A percentile compares a stretch with the other conserved stretches of the same genome.
These are phyloP conservation scores for Annona squamosa DNA, from an alignment of 164 flowering plant genomes.

Conservation along the genomic window DNA sequence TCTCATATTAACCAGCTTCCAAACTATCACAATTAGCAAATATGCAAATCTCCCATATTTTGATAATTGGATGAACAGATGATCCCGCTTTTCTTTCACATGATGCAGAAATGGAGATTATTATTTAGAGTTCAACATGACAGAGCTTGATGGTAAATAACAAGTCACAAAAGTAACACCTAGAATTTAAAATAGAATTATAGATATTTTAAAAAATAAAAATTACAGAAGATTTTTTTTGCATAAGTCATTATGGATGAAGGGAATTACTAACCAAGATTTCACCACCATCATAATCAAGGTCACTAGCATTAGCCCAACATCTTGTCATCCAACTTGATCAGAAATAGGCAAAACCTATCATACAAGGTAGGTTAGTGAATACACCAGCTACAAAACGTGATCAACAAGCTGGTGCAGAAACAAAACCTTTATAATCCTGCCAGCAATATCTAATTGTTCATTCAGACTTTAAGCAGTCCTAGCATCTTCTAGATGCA, in stretches of 20 bases:
- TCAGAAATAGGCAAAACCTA: slow-evolving; percentile 92
- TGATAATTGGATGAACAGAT: no score
- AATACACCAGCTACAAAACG: background rate
- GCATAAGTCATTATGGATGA: background rate
- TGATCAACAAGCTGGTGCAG: background rate
- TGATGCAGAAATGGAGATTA: no score
- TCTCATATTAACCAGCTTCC: no score
- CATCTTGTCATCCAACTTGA: slow-evolving; percentile 70
- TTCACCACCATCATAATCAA: slow-evolving; percentile 93
- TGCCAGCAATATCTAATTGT: slow-evolving; percentile 80
- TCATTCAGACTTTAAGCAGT: slow-evolving; percentile 82
- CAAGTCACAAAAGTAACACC: no score
- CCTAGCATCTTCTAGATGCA: slow-evolving; percentile 91
- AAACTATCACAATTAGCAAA: no score
- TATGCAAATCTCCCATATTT: no score
- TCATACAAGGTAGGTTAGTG: background rate
- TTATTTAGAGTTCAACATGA: no score
- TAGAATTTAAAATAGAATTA: no score
- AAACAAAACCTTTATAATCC: slow-evolving; percentile 58
- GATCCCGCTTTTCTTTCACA: no score
- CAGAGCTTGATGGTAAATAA: no score
- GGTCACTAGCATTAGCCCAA: slow-evolving; percentile 62
- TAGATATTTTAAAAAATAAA: no score
- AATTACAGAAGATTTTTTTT: no score
- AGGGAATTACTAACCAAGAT: slow-evolving; percentile 65